phyloP scores from a whole-genome alignment of 192 early-diverging fungal genomes.

The Mortierella claussenii region DNA sequence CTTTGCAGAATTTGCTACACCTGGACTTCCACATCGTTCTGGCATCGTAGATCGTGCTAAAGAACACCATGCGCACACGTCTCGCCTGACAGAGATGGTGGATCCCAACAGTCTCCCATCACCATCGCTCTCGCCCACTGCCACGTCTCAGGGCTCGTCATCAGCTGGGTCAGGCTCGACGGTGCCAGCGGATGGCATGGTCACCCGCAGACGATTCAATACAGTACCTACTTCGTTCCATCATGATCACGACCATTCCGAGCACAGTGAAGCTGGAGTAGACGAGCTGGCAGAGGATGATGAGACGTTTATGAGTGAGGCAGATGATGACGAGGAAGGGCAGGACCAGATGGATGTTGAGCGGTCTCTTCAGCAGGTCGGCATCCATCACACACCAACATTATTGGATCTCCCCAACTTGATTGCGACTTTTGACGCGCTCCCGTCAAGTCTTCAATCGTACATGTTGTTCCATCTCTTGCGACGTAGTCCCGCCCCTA shows the following conservation, averaged over 20 bases:
- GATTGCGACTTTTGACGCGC: slow-evolving; percentile 81
- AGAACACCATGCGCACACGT: slow-evolving; percentile 14
- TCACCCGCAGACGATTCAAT: slow-evolving; percentile 31
- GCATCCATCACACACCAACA: slow-evolving; percentile 39
- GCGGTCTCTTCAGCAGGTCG: slow-evolving; percentile 29
- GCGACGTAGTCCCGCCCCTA: slow-evolving; percentile 79
- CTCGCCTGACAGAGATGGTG: slow-evolving; percentile 30
- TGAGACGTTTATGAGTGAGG: slow-evolving; percentile 22
- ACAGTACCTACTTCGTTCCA: slow-evolving; percentile 33
- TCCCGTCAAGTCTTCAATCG: slow-evolving; percentile 81
- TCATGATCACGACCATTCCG: background rate
- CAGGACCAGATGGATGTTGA: slow-evolving; percentile 44
- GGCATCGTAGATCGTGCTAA: slow-evolving; percentile 14
- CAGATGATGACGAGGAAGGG: slow-evolving; percentile 37
- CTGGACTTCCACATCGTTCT: slow-evolving; percentile 17
- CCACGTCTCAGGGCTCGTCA: slow-evolving; percentile 10
- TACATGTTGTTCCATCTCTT: slow-evolving; percentile 93
- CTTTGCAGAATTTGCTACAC: slow-evolving; percentile 45
- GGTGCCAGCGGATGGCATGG: slow-evolving; percentile 10
- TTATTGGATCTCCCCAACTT: slow-evolving; percentile 61
- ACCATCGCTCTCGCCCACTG: slow-evolving; percentile 59
- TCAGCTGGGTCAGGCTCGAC: slow-evolving; percentile 18
- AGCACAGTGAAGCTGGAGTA: background rate
- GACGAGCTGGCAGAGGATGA: slow-evolving; percentile 21
- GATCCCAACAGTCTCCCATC: slow-evolving; percentile 62